phyloP scores from a whole-genome alignment of 805 yeast species.

The Starmerella scarabaei region DNA sequence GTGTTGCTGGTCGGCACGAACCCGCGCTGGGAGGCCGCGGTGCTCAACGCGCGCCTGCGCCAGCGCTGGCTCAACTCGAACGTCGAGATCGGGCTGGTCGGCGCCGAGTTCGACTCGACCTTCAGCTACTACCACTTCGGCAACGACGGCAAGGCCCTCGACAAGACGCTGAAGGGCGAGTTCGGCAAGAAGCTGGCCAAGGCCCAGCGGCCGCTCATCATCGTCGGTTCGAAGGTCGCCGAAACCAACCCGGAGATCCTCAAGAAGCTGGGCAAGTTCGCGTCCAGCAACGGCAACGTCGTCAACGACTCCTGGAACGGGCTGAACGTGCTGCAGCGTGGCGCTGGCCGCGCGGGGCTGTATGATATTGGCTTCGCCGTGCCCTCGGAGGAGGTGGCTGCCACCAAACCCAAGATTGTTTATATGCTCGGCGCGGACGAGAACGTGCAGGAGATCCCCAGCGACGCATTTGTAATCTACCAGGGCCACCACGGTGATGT shows the following conservation, averaged over 20 bases:
- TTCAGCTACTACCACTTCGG: slow-evolving; percentile 56
- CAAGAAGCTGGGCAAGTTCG: slow-evolving; percentile 42
- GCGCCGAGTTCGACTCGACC: slow-evolving; percentile 67
- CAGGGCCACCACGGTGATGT: slow-evolving; percentile 88
- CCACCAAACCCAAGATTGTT: slow-evolving; percentile 52
- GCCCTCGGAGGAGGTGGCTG: slow-evolving; percentile 34
- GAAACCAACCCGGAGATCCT: slow-evolving; percentile 42
- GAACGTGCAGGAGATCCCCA: slow-evolving; percentile 57
- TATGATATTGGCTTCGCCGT: slow-evolving; percentile 68
- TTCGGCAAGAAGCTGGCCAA: slow-evolving; percentile 52
- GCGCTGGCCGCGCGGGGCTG: slow-evolving; percentile 80
- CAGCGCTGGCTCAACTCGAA: slow-evolving; percentile 63
- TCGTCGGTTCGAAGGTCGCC: slow-evolving; percentile 68
- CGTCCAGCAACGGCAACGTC: slow-evolving; percentile 43
- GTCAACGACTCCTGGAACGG: slow-evolving; percentile 71
- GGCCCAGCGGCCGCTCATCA: slow-evolving; percentile 64
- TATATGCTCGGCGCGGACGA: slow-evolving; percentile 81
- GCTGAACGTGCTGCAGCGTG: slow-evolving; percentile 64
- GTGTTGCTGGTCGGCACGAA: slow-evolving; percentile 72
- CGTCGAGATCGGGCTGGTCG: slow-evolving; percentile 53
- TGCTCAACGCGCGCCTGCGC: slow-evolving; percentile 70
- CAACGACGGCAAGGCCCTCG: slow-evolving; percentile 41
- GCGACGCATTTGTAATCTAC: slow-evolving; percentile 76
- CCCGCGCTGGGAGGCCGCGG: slow-evolving; percentile 85
- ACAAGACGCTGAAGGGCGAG: slow-evolving; percentile 49